Evolutionary conservation across 2,329 filamentous ascomycete genomes (phyloP).

Genomic region (Lasiodiplodia hormozganensis): DNA sequence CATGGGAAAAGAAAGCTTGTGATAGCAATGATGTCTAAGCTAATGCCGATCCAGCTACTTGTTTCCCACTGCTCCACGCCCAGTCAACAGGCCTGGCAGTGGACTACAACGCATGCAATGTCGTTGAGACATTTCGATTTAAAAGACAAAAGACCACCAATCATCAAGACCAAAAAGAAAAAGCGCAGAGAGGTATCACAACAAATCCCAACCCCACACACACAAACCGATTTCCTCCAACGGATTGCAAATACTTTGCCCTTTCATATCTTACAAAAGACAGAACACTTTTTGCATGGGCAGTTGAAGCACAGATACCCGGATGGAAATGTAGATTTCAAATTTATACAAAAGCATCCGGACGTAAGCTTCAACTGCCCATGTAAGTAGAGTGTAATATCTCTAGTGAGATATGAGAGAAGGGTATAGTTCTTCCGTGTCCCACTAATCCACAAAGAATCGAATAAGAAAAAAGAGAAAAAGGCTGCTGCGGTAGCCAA

Average conservation of each 20-base stretch:
- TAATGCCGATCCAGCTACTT: not conserved
- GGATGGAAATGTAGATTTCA: too few species aligned
- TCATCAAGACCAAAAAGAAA: not conserved
- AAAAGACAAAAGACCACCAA: conserved; percentile 5
- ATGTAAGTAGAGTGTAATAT: not conserved
- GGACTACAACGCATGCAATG: not conserved
- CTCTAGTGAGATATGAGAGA: not conserved
- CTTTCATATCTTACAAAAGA: too few species aligned
- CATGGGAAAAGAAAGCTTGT: not conserved
- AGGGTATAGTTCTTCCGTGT: too few species aligned
- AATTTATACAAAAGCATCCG: not conserved
- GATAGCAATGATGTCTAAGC: not conserved
- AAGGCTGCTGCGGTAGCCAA: not conserved
- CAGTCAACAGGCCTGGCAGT: not conserved
- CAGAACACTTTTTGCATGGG: too few species aligned
- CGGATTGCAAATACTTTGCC: too few species aligned
- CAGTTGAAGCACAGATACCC: too few species aligned
- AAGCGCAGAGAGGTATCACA: conserved; percentile 27
- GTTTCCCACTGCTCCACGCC: not conserved
- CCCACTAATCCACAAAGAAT: not conserved
- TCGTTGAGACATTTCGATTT: conserved; percentile 1
- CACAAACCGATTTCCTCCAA: not conserved
- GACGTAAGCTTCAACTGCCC: not conserved
- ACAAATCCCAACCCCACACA: not conserved
- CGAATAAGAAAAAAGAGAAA: not conserved